Conservation (phyloP, 352 stramenopile genomes). For the Globisporangium viniferum region DNA sequence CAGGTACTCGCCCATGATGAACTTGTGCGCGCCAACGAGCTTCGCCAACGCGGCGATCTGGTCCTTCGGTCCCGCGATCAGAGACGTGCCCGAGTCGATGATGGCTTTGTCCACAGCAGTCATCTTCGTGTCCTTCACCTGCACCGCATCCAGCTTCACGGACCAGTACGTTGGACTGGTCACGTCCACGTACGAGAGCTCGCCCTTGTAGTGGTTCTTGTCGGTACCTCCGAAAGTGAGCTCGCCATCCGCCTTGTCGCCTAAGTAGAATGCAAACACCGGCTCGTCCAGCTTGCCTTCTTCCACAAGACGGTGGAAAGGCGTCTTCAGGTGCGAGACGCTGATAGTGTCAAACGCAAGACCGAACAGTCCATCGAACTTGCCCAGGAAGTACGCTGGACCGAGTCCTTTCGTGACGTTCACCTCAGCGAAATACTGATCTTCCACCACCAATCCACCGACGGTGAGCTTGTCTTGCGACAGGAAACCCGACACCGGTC, state of each 20-base stretch:
- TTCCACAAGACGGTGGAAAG: conserved; percentile 87
- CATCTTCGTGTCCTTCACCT: conserved; percentile 29
- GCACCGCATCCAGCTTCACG: conserved; percentile 35
- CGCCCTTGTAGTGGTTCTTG: conserved; percentile 80
- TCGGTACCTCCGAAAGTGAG: conserved; percentile 39
- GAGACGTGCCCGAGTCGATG: conserved; percentile 23
- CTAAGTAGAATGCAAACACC: conserved; percentile 91
- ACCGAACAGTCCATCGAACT: conserved; percentile 93
- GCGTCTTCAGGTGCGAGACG: conserved; percentile 73
- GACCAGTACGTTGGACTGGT: conserved; percentile 22
- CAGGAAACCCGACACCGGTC: conserved; percentile 74
- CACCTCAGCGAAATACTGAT: conserved; percentile 86
- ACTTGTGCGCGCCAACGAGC: conserved; percentile 61
- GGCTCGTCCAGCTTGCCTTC: conserved; percentile 60
- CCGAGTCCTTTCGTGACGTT: conserved; percentile 87
- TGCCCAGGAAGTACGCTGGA: conserved; percentile 84
- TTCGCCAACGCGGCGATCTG: conserved; percentile 21
- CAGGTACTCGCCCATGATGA: conserved; percentile 90
- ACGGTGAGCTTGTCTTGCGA: conserved; percentile 57
- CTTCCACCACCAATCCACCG: conserved; percentile 26
- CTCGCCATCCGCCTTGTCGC: conserved; percentile 34
- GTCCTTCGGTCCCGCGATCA: conserved; percentile 19
- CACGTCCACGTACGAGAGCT: conserved; percentile 68
- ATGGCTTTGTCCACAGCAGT: conserved; percentile 22
- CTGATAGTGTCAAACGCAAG: conserved; percentile 86